Evolutionary conservation across 1,139 yeast genomes (phyloP), one percentile per base, ranked within the genome.

Genomic region (Blastobotrys indianensis): DNA sequence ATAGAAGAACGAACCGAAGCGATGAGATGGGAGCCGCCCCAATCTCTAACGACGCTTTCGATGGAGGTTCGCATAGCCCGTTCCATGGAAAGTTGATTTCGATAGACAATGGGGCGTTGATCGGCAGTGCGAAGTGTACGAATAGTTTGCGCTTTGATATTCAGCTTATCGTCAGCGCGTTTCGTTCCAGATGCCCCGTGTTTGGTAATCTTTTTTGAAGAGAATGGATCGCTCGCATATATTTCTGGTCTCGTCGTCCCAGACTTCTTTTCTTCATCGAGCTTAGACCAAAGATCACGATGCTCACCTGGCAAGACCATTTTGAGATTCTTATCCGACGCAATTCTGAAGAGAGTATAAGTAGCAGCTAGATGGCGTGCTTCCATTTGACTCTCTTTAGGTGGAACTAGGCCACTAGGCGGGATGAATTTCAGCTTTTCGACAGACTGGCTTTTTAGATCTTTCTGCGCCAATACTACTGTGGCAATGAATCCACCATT

Each of bases 311-410:
- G 97, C 20, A 92, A 71, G 57, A 87, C 82, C 88, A 88, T 82
- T 55, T 85, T 86, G 67, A 90, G 66, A 60, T 86, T 88, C 55
- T 88, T 87, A 54, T 82, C 80, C 51, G 80, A 85, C 32, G 90
- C 82, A 12, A 92, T 74, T 29, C 96, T 71, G 61, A 80, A 90
- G 51, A 92, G 64, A 0, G 92, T 90, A 58, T 82, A 86, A 0
- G 97, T 90, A 0, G 98, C 97, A 1, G 90, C 87, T 60, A 76
- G 76, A 62, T 90, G 95, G 43, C 97, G 74, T 2, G 97, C 97
- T 57, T 90, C 97, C 36, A 87, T 72, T 7, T 94, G 76, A 0
- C 97, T 86, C 44, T 77, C 82, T 57, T 83, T 85, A 0, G 87
- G 81, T n/a, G 67, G 63, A 15, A 80, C 72, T 7, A 72, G 52